phyloP scores from a whole-genome alignment of 805 yeast species.

The Tetrapisispora pingtungensis region DNA sequence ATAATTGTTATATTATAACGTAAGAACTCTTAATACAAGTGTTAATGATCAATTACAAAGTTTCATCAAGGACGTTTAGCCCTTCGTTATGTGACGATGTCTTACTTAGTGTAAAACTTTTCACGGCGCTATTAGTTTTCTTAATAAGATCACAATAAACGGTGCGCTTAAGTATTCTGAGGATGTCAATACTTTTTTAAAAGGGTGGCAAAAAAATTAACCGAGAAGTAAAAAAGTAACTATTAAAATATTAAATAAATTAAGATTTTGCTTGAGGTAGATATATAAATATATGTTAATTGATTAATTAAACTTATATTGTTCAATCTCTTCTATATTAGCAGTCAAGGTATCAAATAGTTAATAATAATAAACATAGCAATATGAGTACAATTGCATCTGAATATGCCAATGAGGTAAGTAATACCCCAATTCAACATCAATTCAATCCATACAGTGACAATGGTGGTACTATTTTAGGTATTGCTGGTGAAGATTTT shows the following conservation, averaged over 20 bases:
- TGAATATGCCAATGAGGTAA: constrained; percentile 51
- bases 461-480: constrained; percentile 94
- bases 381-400: constrained; percentile 43
- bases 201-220: constrained; percentile 12
- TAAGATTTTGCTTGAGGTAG: no score
- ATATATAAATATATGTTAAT: no score
- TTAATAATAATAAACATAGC: neutral
- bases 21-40: no score
- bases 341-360: neutral
- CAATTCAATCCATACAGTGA: constrained; percentile 88
- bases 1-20: no score
- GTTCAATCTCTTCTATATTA: no score
- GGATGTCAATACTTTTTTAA: neutral
- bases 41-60: no score
- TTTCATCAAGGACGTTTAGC: no score
- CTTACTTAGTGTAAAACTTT: neutral
- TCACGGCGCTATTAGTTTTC: neutral
- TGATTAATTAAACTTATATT: no score
- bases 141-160: neutral
- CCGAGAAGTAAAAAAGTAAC: neutral
- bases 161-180: neutral
- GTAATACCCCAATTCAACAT: constrained; percentile 69
- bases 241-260: no score
- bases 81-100: no score
- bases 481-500: constrained; percentile 96